Base-by-base conservation (phyloP, 129 eudicot species). In the Solidago caesia region DNA sequence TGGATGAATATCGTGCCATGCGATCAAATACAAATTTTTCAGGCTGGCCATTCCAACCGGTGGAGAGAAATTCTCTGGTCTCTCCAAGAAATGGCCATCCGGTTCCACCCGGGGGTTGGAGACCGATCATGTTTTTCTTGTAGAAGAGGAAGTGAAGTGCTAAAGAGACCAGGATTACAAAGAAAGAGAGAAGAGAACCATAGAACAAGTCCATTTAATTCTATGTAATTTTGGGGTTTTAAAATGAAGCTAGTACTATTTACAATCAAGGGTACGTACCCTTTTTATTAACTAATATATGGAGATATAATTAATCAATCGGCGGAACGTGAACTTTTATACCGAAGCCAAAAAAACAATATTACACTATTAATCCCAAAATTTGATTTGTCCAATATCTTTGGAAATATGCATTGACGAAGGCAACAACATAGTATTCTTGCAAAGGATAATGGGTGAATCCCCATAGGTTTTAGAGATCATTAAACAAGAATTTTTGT, bases 21-120 rank as follows among this genome's bases (percentile, higher is more conserved):
- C 84, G 74, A 29, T 84, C 73, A 16, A 66, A 66, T 21, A 84
- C 42, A 14, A 84, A 84, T 42, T 67, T 80, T 49, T 80, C 87
- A 26, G 87, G 87, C 14, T 57, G 63, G 2, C 85, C 85, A 1
- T 72, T 64, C 70, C 82, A 67, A 9, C 85, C 85, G 0, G 58
- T 53, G 46, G 87, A 64, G 8, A 80, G 71, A 70, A 75, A 84
- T 33, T 74, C 79, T 5, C 71, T 5, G 10, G 84, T 80, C 49
- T 84, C 87, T 9, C 87, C 87, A 0, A 80, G 6, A 21, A 84
- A 42, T 0, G 87, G 87, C 87, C 84, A 84, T 26, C 87, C 87
- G 25, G 53, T 44, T 75, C 42, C 66, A 11, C 87, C 87, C 2
- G 82, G 87, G 47, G 84, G 87, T 8, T 64, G 74, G 8, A 44